phyloP scores from a whole-genome alignment of 1,284 basidiomycete genomes.

The Ustilago tritici region DNA sequence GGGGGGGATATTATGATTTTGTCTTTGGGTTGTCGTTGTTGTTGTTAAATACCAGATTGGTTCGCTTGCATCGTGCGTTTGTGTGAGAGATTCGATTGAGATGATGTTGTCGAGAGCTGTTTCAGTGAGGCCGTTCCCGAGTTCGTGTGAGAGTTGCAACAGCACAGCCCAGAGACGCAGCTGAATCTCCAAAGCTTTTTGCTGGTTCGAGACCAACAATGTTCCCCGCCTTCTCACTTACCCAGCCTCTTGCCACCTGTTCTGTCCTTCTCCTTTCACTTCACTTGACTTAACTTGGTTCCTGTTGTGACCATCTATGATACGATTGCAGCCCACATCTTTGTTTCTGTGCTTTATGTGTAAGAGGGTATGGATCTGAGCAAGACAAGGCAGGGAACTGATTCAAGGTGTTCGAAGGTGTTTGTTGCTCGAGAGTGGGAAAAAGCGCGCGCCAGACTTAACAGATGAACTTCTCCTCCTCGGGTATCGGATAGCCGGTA shows the following conservation, averaged over 20 bases:
- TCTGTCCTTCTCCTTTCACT: background rate
- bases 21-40: background rate
- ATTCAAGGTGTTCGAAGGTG: background rate
- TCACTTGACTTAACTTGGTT: background rate
- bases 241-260: background rate
- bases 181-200: background rate
- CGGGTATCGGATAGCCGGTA: too few relatives aligned
- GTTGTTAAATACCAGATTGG: conserved; percentile 13
- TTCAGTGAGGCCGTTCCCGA: background rate
- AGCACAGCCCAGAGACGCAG: background rate
- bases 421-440: background rate
- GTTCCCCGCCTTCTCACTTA: background rate
- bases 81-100: background rate
- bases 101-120: background rate
- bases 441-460: too few relatives aligned
- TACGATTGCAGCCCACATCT: too few relatives aligned
- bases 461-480: too few relatives aligned
- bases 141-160: conserved; percentile 2
- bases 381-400: background rate
- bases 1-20: background rate
- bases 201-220: conserved; percentile 9
- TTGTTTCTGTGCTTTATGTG: too few relatives aligned
- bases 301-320: too few relatives aligned
- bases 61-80: background rate
- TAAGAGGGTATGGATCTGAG: too few relatives aligned